A percentile compares a stretch with the other conserved stretches of the same genome.
Evolutionary conservation across 768 basidiomycete species (phyloP).

Genomic region (Glaciozyma martinii): DNA sequence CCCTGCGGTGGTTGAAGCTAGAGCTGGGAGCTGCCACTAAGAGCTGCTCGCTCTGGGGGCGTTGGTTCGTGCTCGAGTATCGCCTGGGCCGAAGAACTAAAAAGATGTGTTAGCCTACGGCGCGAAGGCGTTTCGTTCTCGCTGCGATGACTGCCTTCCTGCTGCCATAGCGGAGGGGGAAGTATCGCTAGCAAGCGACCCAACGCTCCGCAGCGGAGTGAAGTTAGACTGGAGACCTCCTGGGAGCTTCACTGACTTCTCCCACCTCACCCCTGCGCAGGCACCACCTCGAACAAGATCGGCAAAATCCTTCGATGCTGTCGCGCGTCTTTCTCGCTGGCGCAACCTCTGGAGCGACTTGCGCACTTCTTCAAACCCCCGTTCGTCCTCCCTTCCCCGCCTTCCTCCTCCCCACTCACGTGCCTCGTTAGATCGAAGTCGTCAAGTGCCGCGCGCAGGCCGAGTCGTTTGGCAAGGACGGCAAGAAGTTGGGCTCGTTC

Average conservation of each 20-base stretch:
- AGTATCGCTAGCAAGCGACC: too few species aligned
- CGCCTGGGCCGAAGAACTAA: too few species aligned
- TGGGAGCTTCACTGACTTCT: background rate
- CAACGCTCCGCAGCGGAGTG: too few species aligned
- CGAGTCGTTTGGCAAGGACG: slow-evolving; percentile 5
- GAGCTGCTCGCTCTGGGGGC: too few species aligned
- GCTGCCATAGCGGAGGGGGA: too few species aligned
- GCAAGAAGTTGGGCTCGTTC: slow-evolving; percentile 27
- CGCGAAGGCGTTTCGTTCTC: too few species aligned
- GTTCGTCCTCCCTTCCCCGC: slow-evolving; percentile 5
- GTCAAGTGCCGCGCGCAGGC: slow-evolving; percentile 32
- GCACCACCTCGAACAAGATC: slow-evolving; percentile 23
- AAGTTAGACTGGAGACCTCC: too few species aligned
- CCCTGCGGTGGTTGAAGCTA: too few species aligned
- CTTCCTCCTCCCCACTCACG: background rate
- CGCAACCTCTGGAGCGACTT: slow-evolving; percentile 20
- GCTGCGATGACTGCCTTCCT: too few species aligned
- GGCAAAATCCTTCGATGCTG: slow-evolving; percentile 24
- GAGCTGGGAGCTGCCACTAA: too few species aligned
- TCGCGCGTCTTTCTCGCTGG: slow-evolving; percentile 17
- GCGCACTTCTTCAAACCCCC: slow-evolving; percentile 28
- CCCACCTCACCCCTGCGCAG: background rate
- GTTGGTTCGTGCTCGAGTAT: too few species aligned
- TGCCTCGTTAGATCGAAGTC: slow-evolving; percentile 25
- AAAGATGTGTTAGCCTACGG: too few species aligned